A percentile compares a stretch with the other conserved stretches of the same genome.
Conservation (phyloP, 805 yeast species). For the Zygosaccharomyces rouxii region DNA sequence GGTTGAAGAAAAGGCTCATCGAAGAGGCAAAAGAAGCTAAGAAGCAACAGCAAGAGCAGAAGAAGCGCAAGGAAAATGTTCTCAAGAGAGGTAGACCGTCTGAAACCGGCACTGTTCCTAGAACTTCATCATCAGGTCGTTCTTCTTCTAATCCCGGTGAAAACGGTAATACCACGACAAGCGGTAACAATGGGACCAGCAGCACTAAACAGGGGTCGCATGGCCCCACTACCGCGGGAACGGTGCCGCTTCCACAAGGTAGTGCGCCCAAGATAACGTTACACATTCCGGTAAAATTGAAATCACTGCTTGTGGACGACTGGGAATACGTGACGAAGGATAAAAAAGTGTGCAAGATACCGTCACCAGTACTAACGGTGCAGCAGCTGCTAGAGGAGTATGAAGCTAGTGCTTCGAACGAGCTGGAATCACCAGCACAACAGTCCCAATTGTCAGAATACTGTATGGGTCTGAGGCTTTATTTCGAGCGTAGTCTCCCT, state of each 20-base stretch:
- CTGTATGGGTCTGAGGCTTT: slow-evolving; percentile 60
- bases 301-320: slow-evolving; percentile 75
- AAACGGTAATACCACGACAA: not conserved
- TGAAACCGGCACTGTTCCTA: not conserved
- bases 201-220: slow-evolving; percentile 35
- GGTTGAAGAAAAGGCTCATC: slow-evolving; percentile 57
- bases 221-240: slow-evolving; percentile 1
- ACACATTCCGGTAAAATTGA: slow-evolving; percentile 60
- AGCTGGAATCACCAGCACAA: slow-evolving; percentile 33
- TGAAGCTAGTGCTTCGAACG: slow-evolving; percentile 30
- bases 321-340: slow-evolving; percentile 90
- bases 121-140: not conserved
- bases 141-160: slow-evolving; percentile 2
- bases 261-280: slow-evolving; percentile 42
- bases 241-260: slow-evolving; percentile 3
- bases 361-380: slow-evolving; percentile 49
- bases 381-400: slow-evolving; percentile 53
- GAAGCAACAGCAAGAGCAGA: slow-evolving; percentile 33
- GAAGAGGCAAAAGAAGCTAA: slow-evolving; percentile 39
- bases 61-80: slow-evolving; percentile 30
- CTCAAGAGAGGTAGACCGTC: slow-evolving; percentile 4
- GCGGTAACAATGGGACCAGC: slow-evolving; percentile 30
- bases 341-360: slow-evolving; percentile 62
- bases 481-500: slow-evolving; percentile 64
- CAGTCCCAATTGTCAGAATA: slow-evolving; percentile 61